Base-by-base conservation (phyloP, 2,329 filamentous ascomycete genomes). In the Calycina herbarum region DNA sequence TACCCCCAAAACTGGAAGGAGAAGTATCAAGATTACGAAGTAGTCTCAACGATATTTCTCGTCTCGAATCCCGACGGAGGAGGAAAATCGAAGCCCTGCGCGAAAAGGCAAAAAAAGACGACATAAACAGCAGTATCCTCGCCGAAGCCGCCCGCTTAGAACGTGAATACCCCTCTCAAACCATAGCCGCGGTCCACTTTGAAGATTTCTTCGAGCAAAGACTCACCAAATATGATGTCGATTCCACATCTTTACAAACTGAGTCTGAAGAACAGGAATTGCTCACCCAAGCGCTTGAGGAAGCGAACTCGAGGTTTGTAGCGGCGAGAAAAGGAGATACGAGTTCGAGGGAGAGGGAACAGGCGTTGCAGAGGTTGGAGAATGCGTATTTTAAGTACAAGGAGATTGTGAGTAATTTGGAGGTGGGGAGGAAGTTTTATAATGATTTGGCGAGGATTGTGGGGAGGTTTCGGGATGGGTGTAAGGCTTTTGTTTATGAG, bases 351-450 rank as follows among this genome's bases (percentile, higher is more conserved):
- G 93, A 96, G 74, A 87, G 95, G 15, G 94, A 98, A 76, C 86
- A 90, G 71, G 93, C 93, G 0, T 79, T 99, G 59, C 95, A 99
- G 78, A 88, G 86, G 68, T 82, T 99, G 10, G 94, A 98, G 77
- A 93, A 91, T 69, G 94, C 93, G 0, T 98, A 96, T 76, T 88
- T 93, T 78, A 96, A 94, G 79, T 98, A 98, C 81, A 97, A 97
- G 79, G 94, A 99, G 77, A 92, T 98, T 64, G 88, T 97, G 65
- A 92, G 87, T 70, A 97, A 98, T 75, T 83, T 97, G 2, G 94
- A 98, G 70, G 92, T 91, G 0, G 95, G 93, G 0, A 84, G 94
- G 62, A 97, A 95, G 76, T 99, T 99, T 76, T 99, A 98, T 81
- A 99, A 99, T 72, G 94, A 98, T 74, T 83, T 99, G 4, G 92